These are phyloP conservation scores for Amaranthus palmeri DNA, from an alignment of 148 eudicot genomes.

Conservation along the genomic window DNA sequence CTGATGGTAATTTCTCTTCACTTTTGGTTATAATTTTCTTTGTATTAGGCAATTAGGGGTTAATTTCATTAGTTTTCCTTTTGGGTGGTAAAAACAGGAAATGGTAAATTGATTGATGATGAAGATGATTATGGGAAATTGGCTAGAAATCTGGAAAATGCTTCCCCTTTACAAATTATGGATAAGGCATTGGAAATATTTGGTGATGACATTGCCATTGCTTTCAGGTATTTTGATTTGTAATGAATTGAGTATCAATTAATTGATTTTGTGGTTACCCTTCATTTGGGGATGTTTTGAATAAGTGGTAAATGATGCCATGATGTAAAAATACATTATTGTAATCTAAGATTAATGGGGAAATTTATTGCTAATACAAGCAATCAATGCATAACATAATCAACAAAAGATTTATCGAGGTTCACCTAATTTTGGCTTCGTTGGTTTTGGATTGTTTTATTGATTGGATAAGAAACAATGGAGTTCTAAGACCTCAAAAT, in stretches of 20 bases:
- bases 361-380: too few relatives aligned
- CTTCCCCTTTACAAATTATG: conserved; percentile 30
- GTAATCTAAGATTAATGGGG: too few relatives aligned
- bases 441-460: too few relatives aligned
- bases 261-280: too few relatives aligned
- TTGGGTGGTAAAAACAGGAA: conserved; percentile 25
- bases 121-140: conserved; percentile 52
- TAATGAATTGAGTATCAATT: not conserved
- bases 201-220: conserved; percentile 29
- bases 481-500: too few relatives aligned
- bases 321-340: too few relatives aligned
- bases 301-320: too few relatives aligned
- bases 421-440: too few relatives aligned
- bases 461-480: too few relatives aligned
- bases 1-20: not conserved
- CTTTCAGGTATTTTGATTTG: conserved; percentile 22
- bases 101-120: conserved; percentile 16
- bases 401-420: too few relatives aligned
- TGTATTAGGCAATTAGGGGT: not conserved
- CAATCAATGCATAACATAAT: too few relatives aligned
- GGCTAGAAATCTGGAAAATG: conserved; percentile 34
- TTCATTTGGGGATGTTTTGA: too few relatives aligned
- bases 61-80: not conserved
- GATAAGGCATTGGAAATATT: conserved; percentile 24
- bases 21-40: not conserved